Evolutionary conservation across 2,329 filamentous ascomycete species (phyloP).

Genomic region (Colletotrichum sansevieriae): DNA sequence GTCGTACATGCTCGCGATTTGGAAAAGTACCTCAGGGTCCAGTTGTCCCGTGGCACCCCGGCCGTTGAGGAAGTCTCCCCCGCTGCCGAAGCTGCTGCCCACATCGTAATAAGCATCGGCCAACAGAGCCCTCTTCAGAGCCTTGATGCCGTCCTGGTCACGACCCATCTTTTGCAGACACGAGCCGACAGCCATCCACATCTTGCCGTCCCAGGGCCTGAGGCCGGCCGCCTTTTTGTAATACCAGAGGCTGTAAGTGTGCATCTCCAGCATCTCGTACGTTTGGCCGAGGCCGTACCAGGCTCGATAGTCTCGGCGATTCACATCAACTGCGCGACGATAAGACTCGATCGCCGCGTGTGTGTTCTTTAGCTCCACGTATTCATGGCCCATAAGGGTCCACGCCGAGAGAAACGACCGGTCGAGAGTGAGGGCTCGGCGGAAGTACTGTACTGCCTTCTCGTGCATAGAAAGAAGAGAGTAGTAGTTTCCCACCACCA

Average conservation of each 20-base stretch:
- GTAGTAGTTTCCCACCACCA: constrained; percentile 98
- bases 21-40: constrained; percentile 90
- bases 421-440: constrained; percentile 90
- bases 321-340: constrained; percentile 93
- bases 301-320: constrained; percentile 94
- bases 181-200: constrained; percentile 97
- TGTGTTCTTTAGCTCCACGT: constrained; percentile 98
- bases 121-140: constrained; percentile 90
- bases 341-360: constrained; percentile 98
- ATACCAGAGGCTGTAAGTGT: constrained; percentile 96
- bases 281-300: constrained; percentile 98
- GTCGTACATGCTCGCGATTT: constrained; percentile 93
- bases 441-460: constrained; percentile 98
- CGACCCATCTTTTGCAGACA: constrained; percentile 92
- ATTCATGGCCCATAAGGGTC: constrained; percentile 99
- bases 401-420: constrained; percentile 92
- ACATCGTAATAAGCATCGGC: constrained; percentile 88
- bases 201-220: constrained; percentile 96
- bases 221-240: constrained; percentile 95
- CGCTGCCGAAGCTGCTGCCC: constrained; percentile 67
- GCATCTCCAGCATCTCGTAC: constrained; percentile 98
- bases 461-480: constrained; percentile 94
- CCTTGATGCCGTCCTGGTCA: constrained; percentile 91
- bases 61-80: constrained; percentile 60
- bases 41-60: constrained; percentile 71